Base-by-base conservation (phyloP, 768 basidiomycete species). In the Paxillus rubicundulus region DNA sequence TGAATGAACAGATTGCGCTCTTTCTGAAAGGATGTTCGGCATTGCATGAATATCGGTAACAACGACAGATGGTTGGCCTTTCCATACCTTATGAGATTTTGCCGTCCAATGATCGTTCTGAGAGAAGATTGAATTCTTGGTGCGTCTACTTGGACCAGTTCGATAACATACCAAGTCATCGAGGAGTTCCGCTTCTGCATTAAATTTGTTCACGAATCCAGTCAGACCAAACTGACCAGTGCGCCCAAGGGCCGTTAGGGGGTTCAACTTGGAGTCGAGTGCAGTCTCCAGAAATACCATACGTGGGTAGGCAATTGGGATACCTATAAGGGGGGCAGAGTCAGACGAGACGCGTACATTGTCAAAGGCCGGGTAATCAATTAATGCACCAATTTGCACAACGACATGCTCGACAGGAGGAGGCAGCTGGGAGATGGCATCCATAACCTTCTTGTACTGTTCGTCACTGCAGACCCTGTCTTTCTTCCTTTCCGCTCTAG, bases 51-150 rank as follows among this genome's bases (percentile, higher is more conserved):
- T 14, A n/a, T 47, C 30, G 36, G 30, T 30, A 5, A 34, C 9
- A 45, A n/a, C n/a, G 14, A 32, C 44, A 20, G 9, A 34, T 38
- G 41, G 20, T 13, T 33, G 1, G 10, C 30, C 43, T 20, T 3
- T 45, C 37, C 62, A 21, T 56, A 86, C 89, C 76, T 92, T 92
- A 66, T 92, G 90, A 4, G 66, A 64, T 50, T 84, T 84, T 28
- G 90, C 82, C 5, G 92, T 95, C 93, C 93, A 95, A 61, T 95
- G 92, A 64, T 96, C 92, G 58, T 93, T 93, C 85, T 90, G 55
- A 13, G 32, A 16, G 84, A 65, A 91, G 86, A 24, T 24, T 24
- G 24, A 24, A 61, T 88, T 88, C 78, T 82, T 52, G 30, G 7
- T 4, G 4, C 48, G 51, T 45, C 16, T 47, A 47, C 37, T 33